These are phyloP conservation scores for Hamamelis virginiana DNA, from an alignment of 164 flowering plant species.

Conservation along the genomic window DNA sequence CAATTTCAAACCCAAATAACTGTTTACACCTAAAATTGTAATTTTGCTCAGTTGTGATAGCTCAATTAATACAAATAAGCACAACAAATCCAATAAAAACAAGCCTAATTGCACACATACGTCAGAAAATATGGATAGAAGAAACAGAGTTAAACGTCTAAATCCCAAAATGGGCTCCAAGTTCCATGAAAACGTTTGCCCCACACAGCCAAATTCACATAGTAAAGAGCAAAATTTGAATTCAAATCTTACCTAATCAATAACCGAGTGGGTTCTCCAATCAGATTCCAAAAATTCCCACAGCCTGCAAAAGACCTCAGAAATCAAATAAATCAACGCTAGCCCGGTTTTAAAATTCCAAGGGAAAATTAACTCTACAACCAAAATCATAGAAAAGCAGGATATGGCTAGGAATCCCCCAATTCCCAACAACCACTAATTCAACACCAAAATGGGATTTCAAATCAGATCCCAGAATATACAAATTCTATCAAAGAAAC, in stretches of 20 bases:
- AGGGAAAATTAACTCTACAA: neutral
- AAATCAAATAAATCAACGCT: too few species aligned
- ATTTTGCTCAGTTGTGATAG: too few species aligned
- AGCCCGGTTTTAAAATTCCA: neutral
- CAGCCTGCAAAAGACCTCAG: too few species aligned
- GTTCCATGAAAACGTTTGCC: neutral
- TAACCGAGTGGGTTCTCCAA: neutral
- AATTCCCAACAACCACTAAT: neutral
- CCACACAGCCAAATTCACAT: neutral
- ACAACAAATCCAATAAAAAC: too few species aligned
- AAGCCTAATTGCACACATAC: neutral
- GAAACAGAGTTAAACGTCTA: neutral
- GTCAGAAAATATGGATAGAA: neutral
- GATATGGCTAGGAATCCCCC: neutral
- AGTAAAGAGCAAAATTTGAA: too few species aligned
- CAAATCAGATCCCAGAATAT: neutral
- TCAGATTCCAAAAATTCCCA: neutral
- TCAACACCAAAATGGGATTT: neutral
- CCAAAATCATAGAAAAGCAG: too few species aligned
- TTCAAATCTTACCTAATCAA: neutral
- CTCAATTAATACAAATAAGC: too few species aligned
- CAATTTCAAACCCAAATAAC: too few species aligned
- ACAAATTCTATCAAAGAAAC: neutral
- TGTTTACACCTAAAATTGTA: too few species aligned
- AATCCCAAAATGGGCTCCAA: neutral